A percentile compares a stretch with the other conserved stretches of the same genome.
These are phyloP conservation scores for Calonectria hongkongensis DNA, from an alignment of 2,329 filamentous ascomycete species.

Conservation along the genomic window DNA sequence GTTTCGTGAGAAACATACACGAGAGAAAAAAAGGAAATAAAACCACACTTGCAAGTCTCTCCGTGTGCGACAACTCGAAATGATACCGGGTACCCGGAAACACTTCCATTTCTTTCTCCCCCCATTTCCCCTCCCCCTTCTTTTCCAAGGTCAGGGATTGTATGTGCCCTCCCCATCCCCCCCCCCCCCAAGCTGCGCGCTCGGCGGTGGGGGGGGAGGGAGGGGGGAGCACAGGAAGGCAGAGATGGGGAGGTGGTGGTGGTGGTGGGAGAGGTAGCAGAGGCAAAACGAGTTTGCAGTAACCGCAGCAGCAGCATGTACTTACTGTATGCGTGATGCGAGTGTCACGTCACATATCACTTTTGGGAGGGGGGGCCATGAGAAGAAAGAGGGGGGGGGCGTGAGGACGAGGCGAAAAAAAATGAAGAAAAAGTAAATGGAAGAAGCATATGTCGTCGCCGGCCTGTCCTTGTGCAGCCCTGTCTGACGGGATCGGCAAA, in stretches of 20 bases:
- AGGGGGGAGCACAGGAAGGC: not conserved
- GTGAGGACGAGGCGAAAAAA: not conserved
- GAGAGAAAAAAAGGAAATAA: too few relatives aligned
- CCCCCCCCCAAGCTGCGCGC: not conserved
- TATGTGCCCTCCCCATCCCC: not conserved
- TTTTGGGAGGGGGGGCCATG: not conserved
- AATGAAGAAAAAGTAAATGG: not conserved
- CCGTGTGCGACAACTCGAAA: too few relatives aligned
- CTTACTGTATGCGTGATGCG: not conserved
- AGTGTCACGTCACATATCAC: constrained; percentile 13
- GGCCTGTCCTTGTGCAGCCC: not conserved
- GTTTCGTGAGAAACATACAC: not conserved
- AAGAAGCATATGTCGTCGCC: not conserved
- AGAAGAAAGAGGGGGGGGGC: not conserved
- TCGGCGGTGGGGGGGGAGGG: not conserved
- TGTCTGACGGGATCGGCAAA: constrained; percentile 19
- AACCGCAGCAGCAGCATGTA: too few relatives aligned
- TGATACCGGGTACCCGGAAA: constrained; percentile 9
- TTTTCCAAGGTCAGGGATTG: not conserved
- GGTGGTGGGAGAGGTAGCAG: not conserved
- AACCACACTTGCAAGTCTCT: too few relatives aligned
- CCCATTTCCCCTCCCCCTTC: not conserved
- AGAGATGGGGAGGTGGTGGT: too few relatives aligned
- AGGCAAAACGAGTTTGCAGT: constrained; percentile 1
- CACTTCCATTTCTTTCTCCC: too few relatives aligned